Percentiles rank a stretch among this genome's conserved stretches.
These are phyloP conservation scores for Peterozyma xylosa DNA, from an alignment of 805 yeast genomes.

Conservation along the genomic window DNA sequence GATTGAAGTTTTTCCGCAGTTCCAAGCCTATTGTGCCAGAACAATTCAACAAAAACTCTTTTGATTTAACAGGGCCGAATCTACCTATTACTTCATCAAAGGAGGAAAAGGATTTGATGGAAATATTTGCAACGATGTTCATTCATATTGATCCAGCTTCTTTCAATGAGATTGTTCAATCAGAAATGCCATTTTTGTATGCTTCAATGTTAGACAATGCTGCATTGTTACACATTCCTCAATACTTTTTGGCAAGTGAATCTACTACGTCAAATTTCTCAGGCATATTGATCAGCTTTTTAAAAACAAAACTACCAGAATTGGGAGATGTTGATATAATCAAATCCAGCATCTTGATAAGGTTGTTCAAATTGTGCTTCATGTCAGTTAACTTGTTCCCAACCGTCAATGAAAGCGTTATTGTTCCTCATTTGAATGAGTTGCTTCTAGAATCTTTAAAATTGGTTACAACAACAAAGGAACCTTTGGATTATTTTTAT, in stretches of 20 bases:
- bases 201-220: conserved; percentile 76
- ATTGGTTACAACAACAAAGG: conserved; percentile 76
- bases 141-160: conserved; percentile 93
- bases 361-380: conserved; percentile 86
- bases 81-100: conserved; percentile 81
- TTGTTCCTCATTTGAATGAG: conserved; percentile 81
- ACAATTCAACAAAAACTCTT: conserved; percentile 27
- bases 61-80: conserved; percentile 73
- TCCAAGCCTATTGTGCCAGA: conserved; percentile 37
- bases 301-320: conserved; percentile 64
- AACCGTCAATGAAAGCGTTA: conserved; percentile 74
- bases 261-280: conserved; percentile 90
- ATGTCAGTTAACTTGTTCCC: conserved; percentile 95
- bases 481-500: conserved; percentile 85
- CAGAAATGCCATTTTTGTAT: conserved; percentile 72
- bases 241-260: conserved; percentile 89
- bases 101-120: conserved; percentile 94
- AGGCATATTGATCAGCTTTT: conserved; percentile 70
- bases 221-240: conserved; percentile 84
- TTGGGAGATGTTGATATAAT: conserved; percentile 76
- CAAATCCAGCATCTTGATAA: conserved; percentile 70
- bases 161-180: conserved; percentile 82
- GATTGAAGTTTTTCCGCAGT: conserved; percentile 66
- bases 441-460: conserved; percentile 75
- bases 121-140: conserved; percentile 86